These are phyloP conservation scores for Xylaria sp. DNA, from an alignment of 2,329 filamentous ascomycete species.

Conservation along the genomic window DNA sequence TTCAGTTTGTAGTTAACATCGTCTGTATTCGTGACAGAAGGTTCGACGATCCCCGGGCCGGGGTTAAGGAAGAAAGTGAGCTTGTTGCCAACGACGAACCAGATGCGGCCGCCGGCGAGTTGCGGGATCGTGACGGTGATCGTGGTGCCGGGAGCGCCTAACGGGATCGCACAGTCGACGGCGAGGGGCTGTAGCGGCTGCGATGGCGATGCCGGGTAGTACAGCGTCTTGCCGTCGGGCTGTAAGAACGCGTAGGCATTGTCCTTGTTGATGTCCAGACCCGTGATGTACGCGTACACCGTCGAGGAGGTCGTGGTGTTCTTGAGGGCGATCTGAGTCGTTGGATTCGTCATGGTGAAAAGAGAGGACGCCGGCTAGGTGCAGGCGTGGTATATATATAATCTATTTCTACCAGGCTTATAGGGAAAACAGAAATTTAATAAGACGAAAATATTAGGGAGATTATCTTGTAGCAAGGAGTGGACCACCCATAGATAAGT, in stretches of 20 bases:
- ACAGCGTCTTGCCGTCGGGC: constrained; percentile 72
- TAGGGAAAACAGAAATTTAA: neutral
- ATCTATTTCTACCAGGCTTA: constrained; percentile 2
- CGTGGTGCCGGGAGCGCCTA: constrained; percentile 70
- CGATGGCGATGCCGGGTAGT: constrained; percentile 71
- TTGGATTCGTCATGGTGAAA: constrained; percentile 53
- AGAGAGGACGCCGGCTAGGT: neutral
- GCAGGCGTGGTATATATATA: neutral
- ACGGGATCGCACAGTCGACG: constrained; percentile 69
- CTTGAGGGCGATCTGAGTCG: constrained; percentile 69
- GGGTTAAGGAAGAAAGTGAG: constrained; percentile 78
- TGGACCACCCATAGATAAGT: constrained; percentile 4
- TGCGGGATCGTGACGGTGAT: constrained; percentile 74
- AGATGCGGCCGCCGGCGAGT: constrained; percentile 76
- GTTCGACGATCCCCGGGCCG: constrained; percentile 78
- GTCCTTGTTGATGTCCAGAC: constrained; percentile 68
- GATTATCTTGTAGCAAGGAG: constrained; percentile 10
- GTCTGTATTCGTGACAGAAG: constrained; percentile 72
- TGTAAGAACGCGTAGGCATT: constrained; percentile 71
- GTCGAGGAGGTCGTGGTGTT: constrained; percentile 72
- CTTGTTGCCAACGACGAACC: constrained; percentile 71
- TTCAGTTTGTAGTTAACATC: constrained; percentile 70
- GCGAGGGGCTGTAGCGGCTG: constrained; percentile 62
- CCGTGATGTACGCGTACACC: constrained; percentile 78
- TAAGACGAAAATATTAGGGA: neutral